A percentile compares a stretch with the other conserved stretches of the same genome.
Conservation (phyloP, 768 basidiomycete species). For the Cubamyces sp. region DNA sequence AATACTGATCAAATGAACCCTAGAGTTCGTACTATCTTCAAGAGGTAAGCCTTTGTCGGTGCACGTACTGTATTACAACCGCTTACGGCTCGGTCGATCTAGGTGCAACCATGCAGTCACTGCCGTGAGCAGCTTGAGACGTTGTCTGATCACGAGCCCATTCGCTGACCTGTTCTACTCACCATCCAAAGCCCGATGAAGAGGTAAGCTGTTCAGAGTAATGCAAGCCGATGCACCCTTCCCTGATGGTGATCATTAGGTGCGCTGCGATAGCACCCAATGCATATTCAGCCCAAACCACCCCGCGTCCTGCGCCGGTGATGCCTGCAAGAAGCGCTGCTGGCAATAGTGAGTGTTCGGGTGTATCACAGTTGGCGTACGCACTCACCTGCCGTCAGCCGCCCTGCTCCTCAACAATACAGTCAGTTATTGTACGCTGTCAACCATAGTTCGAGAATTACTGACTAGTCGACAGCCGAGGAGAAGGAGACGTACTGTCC, state of each 20-base stretch:
- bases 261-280: constrained; percentile 46
- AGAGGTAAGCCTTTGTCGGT: background rate
- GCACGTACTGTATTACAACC: background rate
- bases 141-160: background rate
- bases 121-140: constrained; percentile 38
- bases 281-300: constrained; percentile 64
- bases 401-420: constrained; percentile 55
- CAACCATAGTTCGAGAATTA: constrained; percentile 8
- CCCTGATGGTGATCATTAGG: constrained; percentile 37
- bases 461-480: constrained; percentile 46
- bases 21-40: constrained; percentile 53
- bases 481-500: constrained; percentile 65
- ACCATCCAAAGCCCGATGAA: constrained; percentile 41
- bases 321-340: constrained; percentile 48
- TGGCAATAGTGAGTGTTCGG: constrained; percentile 50
- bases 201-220: constrained; percentile 28
- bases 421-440: constrained; percentile 36
- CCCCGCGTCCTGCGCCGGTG: constrained; percentile 45
- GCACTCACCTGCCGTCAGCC: constrained; percentile 28
- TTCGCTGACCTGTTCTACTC: constrained; percentile 6
- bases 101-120: constrained; percentile 52
- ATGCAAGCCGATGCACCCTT: background rate
- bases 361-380: background rate
- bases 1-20: background rate
- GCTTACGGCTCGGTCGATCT: constrained; percentile 10